Conservation (phyloP, 192 early-diverging fungal species). For the Coemansia sp. region DNA sequence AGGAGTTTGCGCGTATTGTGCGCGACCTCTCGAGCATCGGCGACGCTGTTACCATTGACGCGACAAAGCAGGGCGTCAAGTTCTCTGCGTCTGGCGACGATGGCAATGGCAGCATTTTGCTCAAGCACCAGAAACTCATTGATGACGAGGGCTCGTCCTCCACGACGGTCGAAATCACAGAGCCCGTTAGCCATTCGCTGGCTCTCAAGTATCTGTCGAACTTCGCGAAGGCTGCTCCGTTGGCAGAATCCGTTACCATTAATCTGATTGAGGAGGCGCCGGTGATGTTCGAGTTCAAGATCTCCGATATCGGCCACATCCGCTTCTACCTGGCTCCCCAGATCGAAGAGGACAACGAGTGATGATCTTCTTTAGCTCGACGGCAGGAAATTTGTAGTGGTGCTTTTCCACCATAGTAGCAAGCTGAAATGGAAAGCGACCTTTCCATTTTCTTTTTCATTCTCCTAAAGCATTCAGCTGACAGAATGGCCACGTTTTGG, state of each 20-base stretch:
- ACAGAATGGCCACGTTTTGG: neutral
- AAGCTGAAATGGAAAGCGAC: neutral
- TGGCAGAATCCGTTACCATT: slow-evolving; percentile 75
- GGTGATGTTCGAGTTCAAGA: slow-evolving; percentile 3
- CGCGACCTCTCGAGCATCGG: slow-evolving; percentile 80
- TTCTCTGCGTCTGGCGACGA: slow-evolving; percentile 87
- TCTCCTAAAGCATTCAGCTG: neutral
- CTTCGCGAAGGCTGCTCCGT: slow-evolving; percentile 93
- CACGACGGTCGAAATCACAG: slow-evolving; percentile 72
- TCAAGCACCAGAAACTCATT: slow-evolving; percentile 74
- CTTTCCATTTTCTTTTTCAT: neutral
- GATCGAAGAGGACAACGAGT: slow-evolving; percentile 1
- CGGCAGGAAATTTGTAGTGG: neutral
- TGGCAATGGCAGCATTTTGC: slow-evolving; percentile 77
- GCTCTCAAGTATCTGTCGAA: slow-evolving; percentile 92
- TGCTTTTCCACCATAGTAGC: neutral
- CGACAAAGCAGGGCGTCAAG: slow-evolving; percentile 90
- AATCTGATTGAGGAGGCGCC: slow-evolving; percentile 79
- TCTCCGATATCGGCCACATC: slow-evolving; percentile 2
- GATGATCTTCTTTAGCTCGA: neutral
- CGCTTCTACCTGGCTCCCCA: slow-evolving; percentile 7
- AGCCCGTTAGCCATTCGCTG: slow-evolving; percentile 81
- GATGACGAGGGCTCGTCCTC: slow-evolving; percentile 69
- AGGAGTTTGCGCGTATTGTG: slow-evolving; percentile 90
- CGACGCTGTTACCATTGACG: slow-evolving; percentile 88